phyloP scores from a whole-genome alignment of 305 asterid genomes.

The Plantago coronopus region DNA sequence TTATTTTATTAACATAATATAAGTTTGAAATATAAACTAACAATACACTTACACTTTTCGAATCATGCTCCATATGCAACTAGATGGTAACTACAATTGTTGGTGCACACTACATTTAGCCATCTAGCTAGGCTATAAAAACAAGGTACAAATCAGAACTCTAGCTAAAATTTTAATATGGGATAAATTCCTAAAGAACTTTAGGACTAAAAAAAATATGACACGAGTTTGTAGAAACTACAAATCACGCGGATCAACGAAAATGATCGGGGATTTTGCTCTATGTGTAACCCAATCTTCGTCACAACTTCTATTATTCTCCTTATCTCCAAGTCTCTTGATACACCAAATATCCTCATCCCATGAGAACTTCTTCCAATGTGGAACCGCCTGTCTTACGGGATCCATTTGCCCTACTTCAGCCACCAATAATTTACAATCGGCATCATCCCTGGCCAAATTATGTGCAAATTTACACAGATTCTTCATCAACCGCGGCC shows the following conservation, averaged over 20 bases:
- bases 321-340: slow-evolving; percentile 36
- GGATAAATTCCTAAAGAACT: too few species aligned
- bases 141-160: too few species aligned
- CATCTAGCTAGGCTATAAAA: too few species aligned
- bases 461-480: slow-evolving; percentile 60
- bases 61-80: too few species aligned
- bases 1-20: too few species aligned
- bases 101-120: too few species aligned
- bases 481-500: slow-evolving; percentile 42
- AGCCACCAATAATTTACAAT: slow-evolving; percentile 57
- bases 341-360: slow-evolving; percentile 86
- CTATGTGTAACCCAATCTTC: slow-evolving; percentile 36
- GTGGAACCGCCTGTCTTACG: slow-evolving; percentile 54
- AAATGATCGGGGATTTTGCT: slow-evolving; percentile 38
- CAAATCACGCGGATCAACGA: slow-evolving; percentile 89
- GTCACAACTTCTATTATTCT: slow-evolving; percentile 8
- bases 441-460: slow-evolving; percentile 46
- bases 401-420: slow-evolving; percentile 69
- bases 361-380: slow-evolving; percentile 81
- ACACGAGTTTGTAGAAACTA: background rate
- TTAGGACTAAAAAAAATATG: too few species aligned
- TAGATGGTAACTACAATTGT: too few species aligned
- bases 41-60: too few species aligned
- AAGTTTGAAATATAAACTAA: too few species aligned
- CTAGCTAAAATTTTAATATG: too few species aligned